phyloP scores from a whole-genome alignment of 805 yeast species.

The Blastobotrys attinorum region DNA sequence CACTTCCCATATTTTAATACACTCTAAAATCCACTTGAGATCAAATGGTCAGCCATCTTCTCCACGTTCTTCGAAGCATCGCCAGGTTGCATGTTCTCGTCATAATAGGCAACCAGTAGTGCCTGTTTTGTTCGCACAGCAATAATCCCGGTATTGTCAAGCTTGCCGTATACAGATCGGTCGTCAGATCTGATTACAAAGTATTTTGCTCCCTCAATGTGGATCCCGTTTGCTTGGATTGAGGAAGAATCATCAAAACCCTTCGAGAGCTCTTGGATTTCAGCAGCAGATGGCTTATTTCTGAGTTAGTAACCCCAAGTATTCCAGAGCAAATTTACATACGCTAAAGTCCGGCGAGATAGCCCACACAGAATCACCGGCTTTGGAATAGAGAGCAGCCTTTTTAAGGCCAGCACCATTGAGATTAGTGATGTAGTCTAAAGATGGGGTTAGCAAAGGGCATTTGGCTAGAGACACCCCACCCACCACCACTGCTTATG shows the following conservation, averaged over 20 bases:
- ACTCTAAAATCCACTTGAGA: constrained; percentile 29
- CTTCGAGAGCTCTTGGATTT: constrained; percentile 61
- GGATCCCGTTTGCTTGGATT: constrained; percentile 81
- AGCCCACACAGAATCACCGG: constrained; percentile 96
- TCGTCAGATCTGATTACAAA: constrained; percentile 84
- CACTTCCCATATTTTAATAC: too few relatives aligned
- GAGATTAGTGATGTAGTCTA: constrained; percentile 93
- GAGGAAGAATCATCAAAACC: constrained; percentile 76
- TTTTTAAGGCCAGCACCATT: constrained; percentile 82
- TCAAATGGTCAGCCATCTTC: constrained; percentile 90
- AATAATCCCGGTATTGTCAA: constrained; percentile 78
- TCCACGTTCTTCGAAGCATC: constrained; percentile 94
- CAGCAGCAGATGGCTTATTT: constrained; percentile 47
- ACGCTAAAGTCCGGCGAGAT: constrained; percentile 53
- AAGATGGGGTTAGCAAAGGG: constrained; percentile 1
- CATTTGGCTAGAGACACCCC: too few relatives aligned
- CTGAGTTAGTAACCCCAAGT: constrained; percentile 9
- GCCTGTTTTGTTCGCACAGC: constrained; percentile 94
- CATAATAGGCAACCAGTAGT: constrained; percentile 87
- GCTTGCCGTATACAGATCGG: constrained; percentile 88
- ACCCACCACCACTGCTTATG: background rate
- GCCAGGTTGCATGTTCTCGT: constrained; percentile 84
- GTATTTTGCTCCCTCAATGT: constrained; percentile 77
- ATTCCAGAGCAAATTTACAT: constrained; percentile 6
- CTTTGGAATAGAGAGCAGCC: constrained; percentile 89